phyloP scores from a whole-genome alignment of 805 yeast species.

The Lipomyces kockii region DNA sequence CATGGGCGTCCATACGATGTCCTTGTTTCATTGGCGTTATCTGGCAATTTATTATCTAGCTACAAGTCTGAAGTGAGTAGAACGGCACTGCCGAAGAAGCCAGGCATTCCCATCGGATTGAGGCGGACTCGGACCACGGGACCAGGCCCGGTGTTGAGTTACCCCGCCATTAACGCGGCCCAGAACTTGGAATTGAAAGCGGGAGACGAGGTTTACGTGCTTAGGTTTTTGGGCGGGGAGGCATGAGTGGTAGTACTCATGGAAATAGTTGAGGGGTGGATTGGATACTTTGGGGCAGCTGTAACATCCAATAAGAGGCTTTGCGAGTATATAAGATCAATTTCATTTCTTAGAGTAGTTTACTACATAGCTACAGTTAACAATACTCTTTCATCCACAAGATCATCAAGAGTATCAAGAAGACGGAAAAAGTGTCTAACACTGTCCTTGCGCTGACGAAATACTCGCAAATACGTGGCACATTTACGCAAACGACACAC shows the following conservation, averaged over 20 bases:
- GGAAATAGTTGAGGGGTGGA: not conserved
- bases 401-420: too few species aligned
- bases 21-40: constrained; percentile 13
- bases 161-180: constrained; percentile 18
- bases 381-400: too few species aligned
- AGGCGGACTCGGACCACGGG: constrained; percentile 1
- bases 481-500: not conserved
- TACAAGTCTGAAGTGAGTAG: not conserved
- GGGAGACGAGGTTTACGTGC: constrained; percentile 17
- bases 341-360: too few species aligned
- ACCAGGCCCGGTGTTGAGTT: not conserved
- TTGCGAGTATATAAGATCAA: too few species aligned
- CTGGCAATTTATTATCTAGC: constrained; percentile 4
- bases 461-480: too few species aligned
- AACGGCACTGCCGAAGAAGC: constrained; percentile 1
- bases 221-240: constrained; percentile 3
- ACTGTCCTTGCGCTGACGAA: too few species aligned
- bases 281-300: not conserved
- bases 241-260: not conserved
- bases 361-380: too few species aligned
- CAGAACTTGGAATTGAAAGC: constrained; percentile 4
- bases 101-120: constrained; percentile 24
- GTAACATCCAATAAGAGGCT: too few species aligned
- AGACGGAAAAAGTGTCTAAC: too few species aligned
- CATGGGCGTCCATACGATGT: constrained; percentile 15